A percentile compares a stretch with the other conserved stretches of the same genome.
Evolutionary conservation across 1,284 basidiomycete genomes (phyloP).

Genomic region (Melampsora larici-populina): DNA sequence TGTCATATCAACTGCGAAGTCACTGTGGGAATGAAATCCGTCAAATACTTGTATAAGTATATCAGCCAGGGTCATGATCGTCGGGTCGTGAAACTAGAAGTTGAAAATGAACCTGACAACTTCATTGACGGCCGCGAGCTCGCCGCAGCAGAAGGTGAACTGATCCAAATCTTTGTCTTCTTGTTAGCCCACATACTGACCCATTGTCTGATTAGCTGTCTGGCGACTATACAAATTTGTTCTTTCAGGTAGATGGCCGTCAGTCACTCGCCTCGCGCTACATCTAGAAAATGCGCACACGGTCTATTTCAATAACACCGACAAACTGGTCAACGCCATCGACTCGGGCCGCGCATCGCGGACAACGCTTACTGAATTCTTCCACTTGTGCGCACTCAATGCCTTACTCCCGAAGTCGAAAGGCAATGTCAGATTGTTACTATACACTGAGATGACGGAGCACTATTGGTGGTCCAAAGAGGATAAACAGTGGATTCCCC

Average conservation of each 20-base stretch:
- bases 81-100: not conserved
- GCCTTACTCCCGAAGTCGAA: not conserved
- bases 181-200: too few relatives aligned
- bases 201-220: too few relatives aligned
- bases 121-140: not conserved
- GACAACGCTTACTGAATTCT: slow-evolving; percentile 5
- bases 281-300: not conserved
- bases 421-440: not conserved
- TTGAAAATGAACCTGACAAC: not conserved
- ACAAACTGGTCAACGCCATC: not conserved
- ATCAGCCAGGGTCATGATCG: not conserved
- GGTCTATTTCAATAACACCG: not conserved
- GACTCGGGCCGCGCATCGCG: not conserved
- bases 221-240: slow-evolving; percentile 9
- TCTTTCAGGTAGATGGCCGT: not conserved
- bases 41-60: too few relatives aligned
- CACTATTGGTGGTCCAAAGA: too few relatives aligned
- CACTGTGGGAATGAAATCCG: too few relatives aligned
- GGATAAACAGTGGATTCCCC: not conserved
- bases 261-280: not conserved
- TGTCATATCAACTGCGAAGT: slow-evolving; percentile 32
- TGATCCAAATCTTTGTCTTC: too few relatives aligned
- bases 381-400: not conserved
- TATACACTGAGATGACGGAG: too few relatives aligned
- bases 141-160: not conserved